These are phyloP conservation scores for Nigrospora oryzae DNA, from an alignment of 2,329 filamentous ascomycete species.

Conservation along the genomic window DNA sequence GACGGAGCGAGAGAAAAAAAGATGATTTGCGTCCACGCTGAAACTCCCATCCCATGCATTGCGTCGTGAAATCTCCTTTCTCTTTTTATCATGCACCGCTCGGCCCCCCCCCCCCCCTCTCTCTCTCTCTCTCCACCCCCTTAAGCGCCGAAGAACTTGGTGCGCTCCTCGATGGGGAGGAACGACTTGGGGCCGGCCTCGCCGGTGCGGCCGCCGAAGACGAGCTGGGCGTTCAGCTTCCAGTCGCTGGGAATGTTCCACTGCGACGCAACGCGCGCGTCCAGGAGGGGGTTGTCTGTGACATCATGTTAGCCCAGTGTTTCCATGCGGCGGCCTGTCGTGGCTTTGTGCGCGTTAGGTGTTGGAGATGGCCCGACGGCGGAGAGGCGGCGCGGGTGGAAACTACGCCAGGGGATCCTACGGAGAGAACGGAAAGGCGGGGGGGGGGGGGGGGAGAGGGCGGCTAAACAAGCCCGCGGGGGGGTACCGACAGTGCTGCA, in stretches of 20 bases:
- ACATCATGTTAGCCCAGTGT: too few species aligned
- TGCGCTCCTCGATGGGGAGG: conserved; percentile 54
- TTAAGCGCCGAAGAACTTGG: conserved; percentile 55
- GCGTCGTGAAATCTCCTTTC: too few species aligned
- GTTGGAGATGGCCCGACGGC: too few species aligned
- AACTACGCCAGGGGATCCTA: too few species aligned
- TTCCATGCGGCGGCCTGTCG: too few species aligned
- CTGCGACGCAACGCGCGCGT: conserved; percentile 57
- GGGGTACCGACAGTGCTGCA: conserved; percentile 59
- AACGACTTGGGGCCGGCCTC: conserved; percentile 56
- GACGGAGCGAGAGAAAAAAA: too few species aligned
- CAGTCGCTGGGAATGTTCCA: conserved; percentile 68
- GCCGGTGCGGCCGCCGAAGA: conserved; percentile 62
- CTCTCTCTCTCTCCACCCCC: background rate
- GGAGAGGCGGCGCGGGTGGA: too few species aligned
- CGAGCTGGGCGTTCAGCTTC: conserved; percentile 74
- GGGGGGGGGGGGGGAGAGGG: background rate
- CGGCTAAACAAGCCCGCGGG: background rate
- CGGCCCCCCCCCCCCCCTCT: background rate
- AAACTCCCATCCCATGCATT: too few species aligned
- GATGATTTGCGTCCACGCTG: too few species aligned
- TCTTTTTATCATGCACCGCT: too few species aligned
- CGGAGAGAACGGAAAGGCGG: too few species aligned
- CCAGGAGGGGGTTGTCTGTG: conserved; percentile 68
- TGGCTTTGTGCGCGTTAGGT: too few species aligned